Evolutionary conservation across 2,329 filamentous ascomycete species (phyloP), one percentile per base, ranked within the genome.

Genomic region (Colletotrichum aenigma): DNA sequence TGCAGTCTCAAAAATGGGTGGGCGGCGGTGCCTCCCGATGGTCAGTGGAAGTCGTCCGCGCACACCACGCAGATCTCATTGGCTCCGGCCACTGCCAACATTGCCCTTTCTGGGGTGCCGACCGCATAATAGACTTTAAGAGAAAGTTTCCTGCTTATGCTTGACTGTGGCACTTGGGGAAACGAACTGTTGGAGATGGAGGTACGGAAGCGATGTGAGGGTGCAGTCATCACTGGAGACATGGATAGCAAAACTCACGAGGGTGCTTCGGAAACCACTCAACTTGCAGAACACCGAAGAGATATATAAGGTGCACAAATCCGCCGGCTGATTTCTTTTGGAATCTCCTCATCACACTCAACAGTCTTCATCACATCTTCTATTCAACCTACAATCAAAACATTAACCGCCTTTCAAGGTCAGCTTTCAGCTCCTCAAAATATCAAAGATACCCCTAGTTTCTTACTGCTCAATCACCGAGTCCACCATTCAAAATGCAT

Each of bases 91-190:
- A 43, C 16, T n/a, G 8, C 43, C 24, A 7, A 16, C 18, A 26
- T 38, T 60, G 10, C 28, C 36, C n/a, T 32, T 58, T 26, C 3
- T 8, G 26, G 34, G 61, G 30, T 65, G 70, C 43, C 55, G 18
- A 28, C 18, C 38, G 74, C 74, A 76, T 76, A 18, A 76, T 65
- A 69, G 28, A 74, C 32, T 76, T 73, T 16, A 16, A 10, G 18
- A 30, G 18, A 52, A 28, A 38, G 21, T 30, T 34, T 43, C 32
- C 16, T 36, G 34, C 26, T 67, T 24, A 60, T 73, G 34, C 69
- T 67, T 58, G n/a, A 16, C 12, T 21, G 28, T 71, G n/a, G 36
- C 58, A 61, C 52, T 56, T n/a, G 66, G 55, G 26, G 26, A 62
- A 64, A 62, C 56, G 70, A 75, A 74, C 58, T 15, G 28, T 69